Evolutionary conservation across 2,329 filamentous ascomycete species (phyloP), one percentile per base, ranked within the genome.

Genomic region (Ophiostoma pallidulum): DNA sequence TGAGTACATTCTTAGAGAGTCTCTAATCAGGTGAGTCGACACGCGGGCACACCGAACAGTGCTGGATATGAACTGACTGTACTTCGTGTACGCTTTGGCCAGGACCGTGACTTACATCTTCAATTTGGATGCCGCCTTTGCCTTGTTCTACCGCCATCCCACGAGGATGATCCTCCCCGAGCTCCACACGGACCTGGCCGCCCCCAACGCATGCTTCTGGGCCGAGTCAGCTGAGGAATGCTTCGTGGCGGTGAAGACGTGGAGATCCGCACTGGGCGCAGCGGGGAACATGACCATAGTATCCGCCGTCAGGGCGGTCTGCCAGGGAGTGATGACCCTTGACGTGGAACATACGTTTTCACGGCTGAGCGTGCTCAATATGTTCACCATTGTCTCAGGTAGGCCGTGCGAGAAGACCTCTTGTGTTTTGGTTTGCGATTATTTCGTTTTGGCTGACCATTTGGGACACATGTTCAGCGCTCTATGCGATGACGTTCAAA

Each of bases 371-470:
- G 42, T 45, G 16, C 42, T 45, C 14, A 45, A 45, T 33, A 45
- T 45, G 42, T 45, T 45, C 28, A 45, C 42, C 4, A 45, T 45
- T 37, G 42, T 45, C 12, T n/a, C n/a, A n/a, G n/a, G n/a, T n/a
- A n/a, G n/a, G n/a, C n/a, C n/a, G n/a, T n/a, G n/a, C n/a, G n/a
- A n/a, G n/a, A n/a, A n/a, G n/a, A n/a, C n/a, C n/a, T n/a, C n/a
- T n/a, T n/a, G n/a, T n/a, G n/a, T n/a, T n/a, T n/a, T n/a, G n/a
- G n/a, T n/a, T n/a, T n/a, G n/a, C n/a, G n/a, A n/a, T n/a, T n/a
- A n/a, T n/a, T n/a, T n/a, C n/a, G n/a, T n/a, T n/a, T n/a, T n/a
- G n/a, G n/a, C n/a, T n/a, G n/a, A n/a, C n/a, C n/a, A n/a, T n/a
- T n/a, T n/a, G n/a, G n/a, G n/a, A n/a, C n/a, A n/a, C n/a, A n/a